Percentiles rank a stretch among this genome's conserved stretches.
Conservation (phyloP, 2,329 filamentous ascomycete species). For the Monosporascus sp. region DNA sequence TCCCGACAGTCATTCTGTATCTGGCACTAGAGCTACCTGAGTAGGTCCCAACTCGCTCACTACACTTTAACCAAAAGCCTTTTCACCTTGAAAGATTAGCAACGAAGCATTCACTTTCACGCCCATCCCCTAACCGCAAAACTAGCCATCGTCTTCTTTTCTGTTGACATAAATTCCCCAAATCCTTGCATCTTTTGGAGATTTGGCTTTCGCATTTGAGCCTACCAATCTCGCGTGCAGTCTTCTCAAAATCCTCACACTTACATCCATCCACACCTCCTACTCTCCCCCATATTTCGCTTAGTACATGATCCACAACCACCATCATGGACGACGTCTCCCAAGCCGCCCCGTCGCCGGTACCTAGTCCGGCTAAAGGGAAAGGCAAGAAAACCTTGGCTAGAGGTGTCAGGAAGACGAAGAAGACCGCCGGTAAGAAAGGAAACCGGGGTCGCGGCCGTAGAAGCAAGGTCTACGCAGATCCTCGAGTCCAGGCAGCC, state of each 20-base stretch:
- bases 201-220: neutral
- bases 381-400: slow-evolving; percentile 17
- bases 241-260: neutral
- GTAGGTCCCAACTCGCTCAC: neutral
- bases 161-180: neutral
- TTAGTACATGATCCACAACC: slow-evolving; percentile 12
- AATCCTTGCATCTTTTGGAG: neutral
- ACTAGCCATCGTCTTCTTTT: neutral
- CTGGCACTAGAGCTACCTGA: neutral
- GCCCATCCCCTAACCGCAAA: neutral
- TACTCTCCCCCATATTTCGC: slow-evolving; percentile 1
- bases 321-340: slow-evolving; percentile 24
- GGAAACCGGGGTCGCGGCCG: slow-evolving; percentile 32
- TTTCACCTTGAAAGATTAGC: neutral
- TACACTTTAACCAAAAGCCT: neutral
- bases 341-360: slow-evolving; percentile 22
- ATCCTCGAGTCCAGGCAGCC: slow-evolving; percentile 50
- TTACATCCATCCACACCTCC: neutral
- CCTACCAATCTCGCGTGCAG: neutral
- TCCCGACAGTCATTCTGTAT: neutral
- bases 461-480: slow-evolving; percentile 51
- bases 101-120: neutral
- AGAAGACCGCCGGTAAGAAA: slow-evolving; percentile 18
- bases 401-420: slow-evolving; percentile 20
- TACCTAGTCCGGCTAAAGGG: slow-evolving; percentile 27